Base-by-base conservation (phyloP, 495 filamentous ascomycete genomes). In the Aspergillus steynii region DNA sequence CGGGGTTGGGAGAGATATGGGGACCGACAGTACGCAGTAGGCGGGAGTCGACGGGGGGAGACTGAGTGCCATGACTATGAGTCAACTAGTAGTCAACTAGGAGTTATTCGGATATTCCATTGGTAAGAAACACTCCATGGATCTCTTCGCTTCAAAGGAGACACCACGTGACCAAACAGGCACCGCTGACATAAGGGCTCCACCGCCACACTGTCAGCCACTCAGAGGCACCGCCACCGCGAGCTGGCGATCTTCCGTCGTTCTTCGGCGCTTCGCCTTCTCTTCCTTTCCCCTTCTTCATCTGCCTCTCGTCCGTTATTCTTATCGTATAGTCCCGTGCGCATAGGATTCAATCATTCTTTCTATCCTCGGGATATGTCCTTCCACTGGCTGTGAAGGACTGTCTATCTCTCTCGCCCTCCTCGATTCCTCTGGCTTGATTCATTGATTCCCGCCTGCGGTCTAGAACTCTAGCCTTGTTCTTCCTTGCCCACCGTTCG, bases 131-230 rank as follows among this genome's bases (percentile, higher is more conserved):
- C 20, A 20, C 20, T 20, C 20, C 20, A 20, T 20, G 20, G 20
- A 20, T 20, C 20, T 20, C 20, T 20, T 20, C 20, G 20, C 20
- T 20, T 20, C 20, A 20, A 20, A 20, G 20, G 20, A 20, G 20
- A 20, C 34, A 42, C 3, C 37, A 42, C 37, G 37, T 42, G 37
- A 42, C 37, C 4, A 12, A 10, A 58, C 50, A 56, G 45, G 29
- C 20, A 37, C 28, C 5, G 61, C 56, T 68, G 62, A 68, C 62
- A 63, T 68, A 68, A 68, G 50, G 62, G 31, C 37, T 1, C 37
- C 37, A 27, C 48, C 48, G 20, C 25, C 48, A 3, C 27, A 1
- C 1, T 2, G 20, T 29, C 5, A 34, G 10, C 61, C 58, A 62
- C 60, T 65, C 56, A 57, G 53, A 46, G 45, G 25, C 58, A 62